A percentile compares a stretch with the other conserved stretches of the same genome.
Evolutionary conservation across 169 alveolate genomes (phyloP).

Genomic region (Plasmodium yoelii): DNA sequence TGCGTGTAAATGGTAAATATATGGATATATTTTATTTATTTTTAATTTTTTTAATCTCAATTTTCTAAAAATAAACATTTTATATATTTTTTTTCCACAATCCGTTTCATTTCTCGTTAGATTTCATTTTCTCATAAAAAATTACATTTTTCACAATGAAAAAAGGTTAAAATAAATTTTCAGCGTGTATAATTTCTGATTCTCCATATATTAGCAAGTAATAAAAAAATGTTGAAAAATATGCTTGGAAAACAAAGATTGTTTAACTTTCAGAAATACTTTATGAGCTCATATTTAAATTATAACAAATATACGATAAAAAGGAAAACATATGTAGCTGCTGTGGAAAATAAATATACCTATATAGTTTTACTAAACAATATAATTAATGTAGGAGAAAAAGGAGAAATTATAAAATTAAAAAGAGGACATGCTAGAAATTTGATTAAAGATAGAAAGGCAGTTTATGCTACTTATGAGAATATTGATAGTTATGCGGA

Average conservation of each 20-base stretch:
- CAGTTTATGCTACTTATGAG: conserved; percentile 73
- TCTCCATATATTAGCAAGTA: too few relatives aligned
- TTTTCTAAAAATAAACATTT: too few relatives aligned
- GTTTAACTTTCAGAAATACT: conserved; percentile 12
- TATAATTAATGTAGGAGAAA: conserved; percentile 55
- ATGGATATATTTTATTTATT: too few relatives aligned
- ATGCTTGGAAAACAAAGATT: conserved; percentile 28
- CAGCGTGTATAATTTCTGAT: too few relatives aligned
- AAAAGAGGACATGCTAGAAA: conserved; percentile 64
- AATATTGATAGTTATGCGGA: conserved; percentile 64
- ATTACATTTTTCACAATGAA: too few relatives aligned
- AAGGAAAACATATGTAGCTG: conserved; percentile 69
- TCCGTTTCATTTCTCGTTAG: too few relatives aligned
- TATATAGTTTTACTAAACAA: conserved; percentile 39
- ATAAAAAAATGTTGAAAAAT: background rate
- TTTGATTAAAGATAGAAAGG: conserved; percentile 54
- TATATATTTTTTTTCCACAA: too few relatives aligned
- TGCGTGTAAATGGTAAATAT: too few relatives aligned
- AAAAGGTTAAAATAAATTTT: too few relatives aligned
- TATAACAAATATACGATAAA: conserved; percentile 56
- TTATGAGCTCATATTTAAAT: conserved; percentile 66
- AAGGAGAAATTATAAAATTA: conserved; percentile 56
- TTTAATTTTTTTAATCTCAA: too few relatives aligned
- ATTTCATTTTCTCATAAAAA: too few relatives aligned
- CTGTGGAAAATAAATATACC: conserved; percentile 66